Conservation (phyloP, 1,284 basidiomycete genomes). For the Trichosporon sp. region DNA sequence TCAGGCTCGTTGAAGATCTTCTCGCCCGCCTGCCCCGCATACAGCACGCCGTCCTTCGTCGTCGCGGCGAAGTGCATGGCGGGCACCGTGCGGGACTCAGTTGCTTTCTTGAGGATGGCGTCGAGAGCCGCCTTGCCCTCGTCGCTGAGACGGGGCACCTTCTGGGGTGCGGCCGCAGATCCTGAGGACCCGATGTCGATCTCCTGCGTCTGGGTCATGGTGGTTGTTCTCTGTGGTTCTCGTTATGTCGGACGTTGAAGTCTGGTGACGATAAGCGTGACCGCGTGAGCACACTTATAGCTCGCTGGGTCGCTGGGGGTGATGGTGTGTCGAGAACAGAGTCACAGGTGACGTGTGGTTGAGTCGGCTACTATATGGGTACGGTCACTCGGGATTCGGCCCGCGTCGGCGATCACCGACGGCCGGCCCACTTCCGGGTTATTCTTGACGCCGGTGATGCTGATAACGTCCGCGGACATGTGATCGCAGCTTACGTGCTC, state of each 20-base stretch:
- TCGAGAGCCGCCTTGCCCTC: slow-evolving; percentile 38
- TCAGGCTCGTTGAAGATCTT: slow-evolving; percentile 40
- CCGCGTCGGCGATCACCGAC: slow-evolving; percentile 8
- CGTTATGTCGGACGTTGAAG: too few species aligned
- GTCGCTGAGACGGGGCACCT: slow-evolving; percentile 27
- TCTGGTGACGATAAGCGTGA: too few species aligned
- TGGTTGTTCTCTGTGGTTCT: too few species aligned
- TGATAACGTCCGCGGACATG: neutral
- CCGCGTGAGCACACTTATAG: neutral
- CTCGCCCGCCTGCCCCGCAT: slow-evolving; percentile 41
- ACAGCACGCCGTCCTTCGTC: slow-evolving; percentile 43
- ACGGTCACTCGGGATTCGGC: neutral
- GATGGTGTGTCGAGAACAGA: neutral
- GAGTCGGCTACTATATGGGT: neutral
- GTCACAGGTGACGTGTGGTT: neutral
- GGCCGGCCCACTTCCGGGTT: neutral
- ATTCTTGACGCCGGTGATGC: neutral
- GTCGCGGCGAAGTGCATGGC: slow-evolving; percentile 43
- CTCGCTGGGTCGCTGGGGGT: neutral
- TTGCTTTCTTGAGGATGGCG: slow-evolving; percentile 31
- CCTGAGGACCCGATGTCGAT: neutral
- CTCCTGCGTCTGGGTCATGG: neutral
- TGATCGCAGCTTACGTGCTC: neutral
- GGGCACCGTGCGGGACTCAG: slow-evolving; percentile 35
- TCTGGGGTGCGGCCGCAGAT: neutral